Conservation (phyloP, 1,284 basidiomycete species). For the Kwoniella shivajii region DNA sequence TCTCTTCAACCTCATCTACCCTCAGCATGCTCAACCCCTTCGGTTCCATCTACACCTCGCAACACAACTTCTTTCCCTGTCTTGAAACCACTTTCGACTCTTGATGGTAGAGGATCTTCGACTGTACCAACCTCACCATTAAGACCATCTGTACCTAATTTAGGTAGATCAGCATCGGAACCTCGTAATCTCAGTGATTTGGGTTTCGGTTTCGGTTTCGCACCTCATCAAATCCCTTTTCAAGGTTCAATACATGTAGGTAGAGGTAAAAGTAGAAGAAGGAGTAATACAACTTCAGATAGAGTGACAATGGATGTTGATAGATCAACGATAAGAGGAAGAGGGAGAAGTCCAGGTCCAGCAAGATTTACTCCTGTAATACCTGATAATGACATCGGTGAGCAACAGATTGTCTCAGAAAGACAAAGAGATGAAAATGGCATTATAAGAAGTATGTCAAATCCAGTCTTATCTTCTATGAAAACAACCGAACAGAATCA, state of each 20-base stretch:
- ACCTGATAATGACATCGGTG: not conserved
- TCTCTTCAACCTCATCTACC: not conserved
- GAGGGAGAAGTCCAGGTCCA: constrained; percentile 18
- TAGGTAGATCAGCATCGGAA: constrained; percentile 20
- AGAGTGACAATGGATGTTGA: not conserved
- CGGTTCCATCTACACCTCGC: constrained; percentile 1
- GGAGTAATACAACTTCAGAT: constrained; percentile 4
- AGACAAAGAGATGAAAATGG: not conserved
- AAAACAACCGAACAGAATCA: not conserved
- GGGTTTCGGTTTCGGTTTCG: not conserved
- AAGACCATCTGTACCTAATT: constrained; percentile 13
- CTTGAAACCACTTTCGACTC: not conserved
- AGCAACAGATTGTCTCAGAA: not conserved
- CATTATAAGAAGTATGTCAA: constrained; percentile 3
- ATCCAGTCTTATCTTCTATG: not conserved
- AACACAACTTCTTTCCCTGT: not conserved
- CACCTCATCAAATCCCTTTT: constrained; percentile 11
- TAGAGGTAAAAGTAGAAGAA: not conserved
- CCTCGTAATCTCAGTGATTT: constrained; percentile 15
- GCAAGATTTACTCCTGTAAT: not conserved
- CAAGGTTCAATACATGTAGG: not conserved
- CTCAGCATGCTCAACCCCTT: constrained; percentile 2
- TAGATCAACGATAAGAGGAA: not conserved
- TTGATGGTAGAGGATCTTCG: too few relatives aligned
- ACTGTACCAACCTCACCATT: not conserved